Conservation (phyloP, 2,329 filamentous ascomycete species). For the Arthrobotrys iridis region DNA sequence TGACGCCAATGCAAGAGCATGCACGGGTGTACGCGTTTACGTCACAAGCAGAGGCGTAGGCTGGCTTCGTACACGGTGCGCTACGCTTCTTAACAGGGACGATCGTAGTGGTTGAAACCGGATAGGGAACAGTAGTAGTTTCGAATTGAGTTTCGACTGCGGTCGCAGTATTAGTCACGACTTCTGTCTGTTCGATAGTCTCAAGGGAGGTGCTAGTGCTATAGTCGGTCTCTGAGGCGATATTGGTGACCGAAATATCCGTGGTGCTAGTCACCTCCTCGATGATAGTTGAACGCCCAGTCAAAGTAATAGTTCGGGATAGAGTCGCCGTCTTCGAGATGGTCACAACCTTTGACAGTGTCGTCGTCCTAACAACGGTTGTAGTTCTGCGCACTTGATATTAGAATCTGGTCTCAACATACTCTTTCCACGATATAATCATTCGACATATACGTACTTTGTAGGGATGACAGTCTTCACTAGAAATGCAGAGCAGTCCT, state of each 20-base stretch:
- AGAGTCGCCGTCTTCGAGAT: not conserved
- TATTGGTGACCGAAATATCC: conserved; percentile 20
- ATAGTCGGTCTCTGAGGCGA: conserved; percentile 25
- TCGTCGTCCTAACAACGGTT: too few species aligned
- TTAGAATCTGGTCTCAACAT: not conserved
- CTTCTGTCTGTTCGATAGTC: conserved; percentile 22
- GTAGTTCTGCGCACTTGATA: not conserved
- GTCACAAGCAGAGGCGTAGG: conserved; percentile 32
- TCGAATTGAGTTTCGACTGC: not conserved
- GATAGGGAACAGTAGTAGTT: conserved; percentile 30
- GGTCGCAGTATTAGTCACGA: conserved; percentile 7
- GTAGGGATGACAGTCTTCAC: conserved; percentile 36
- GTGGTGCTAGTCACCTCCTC: conserved; percentile 9
- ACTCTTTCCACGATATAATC: too few species aligned
- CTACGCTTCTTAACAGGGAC: not conserved
- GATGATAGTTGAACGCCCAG: not conserved
- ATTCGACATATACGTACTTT: conserved; percentile 18
- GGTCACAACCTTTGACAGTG: not conserved
- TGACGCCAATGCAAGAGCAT: conserved; percentile 45
- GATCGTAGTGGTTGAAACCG: not conserved
- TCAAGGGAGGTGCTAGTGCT: conserved; percentile 24
- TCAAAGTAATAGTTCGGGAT: conserved; percentile 10
- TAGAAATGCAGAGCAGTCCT: conserved; percentile 36
- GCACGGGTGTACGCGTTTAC: conserved; percentile 29
- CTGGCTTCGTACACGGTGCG: conserved; percentile 11